These are phyloP conservation scores for Fusarium albosuccineum DNA, from an alignment of 2,329 filamentous ascomycete species.

Conservation along the genomic window DNA sequence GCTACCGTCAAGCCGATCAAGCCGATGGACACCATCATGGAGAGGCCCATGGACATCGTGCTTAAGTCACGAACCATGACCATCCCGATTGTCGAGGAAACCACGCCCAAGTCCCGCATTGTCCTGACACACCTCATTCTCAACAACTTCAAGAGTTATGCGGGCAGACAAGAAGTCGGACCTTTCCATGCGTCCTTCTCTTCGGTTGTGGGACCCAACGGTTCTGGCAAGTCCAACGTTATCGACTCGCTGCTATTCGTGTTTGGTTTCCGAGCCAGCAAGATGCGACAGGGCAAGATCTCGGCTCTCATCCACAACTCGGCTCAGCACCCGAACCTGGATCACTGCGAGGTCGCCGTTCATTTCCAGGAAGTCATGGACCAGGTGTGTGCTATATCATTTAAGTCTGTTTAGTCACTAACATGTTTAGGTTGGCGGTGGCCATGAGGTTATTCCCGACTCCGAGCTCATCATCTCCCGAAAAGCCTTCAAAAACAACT, in stretches of 20 bases:
- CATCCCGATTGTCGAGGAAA: conserved; percentile 77
- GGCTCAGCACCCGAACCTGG: conserved; percentile 84
- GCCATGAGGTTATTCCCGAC: conserved; percentile 81
- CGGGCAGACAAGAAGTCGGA: conserved; percentile 92
- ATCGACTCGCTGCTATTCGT: conserved; percentile 98
- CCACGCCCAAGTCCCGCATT: conserved; percentile 84
- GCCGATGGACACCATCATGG: conserved; percentile 81
- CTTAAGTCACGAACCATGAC: conserved; percentile 83
- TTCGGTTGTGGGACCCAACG: conserved; percentile 96
- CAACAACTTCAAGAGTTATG: conserved; percentile 99
- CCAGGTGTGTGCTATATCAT: conserved; percentile 61
- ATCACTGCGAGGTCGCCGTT: conserved; percentile 94
- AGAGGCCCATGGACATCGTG: conserved; percentile 94
- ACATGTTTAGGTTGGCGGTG: conserved; percentile 72
- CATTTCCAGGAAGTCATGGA: conserved; percentile 97
- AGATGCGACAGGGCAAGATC: conserved; percentile 99
- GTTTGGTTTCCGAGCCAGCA: conserved; percentile 98
- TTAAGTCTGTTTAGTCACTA: conserved; percentile 32
- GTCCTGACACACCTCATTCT: conserved; percentile 94
- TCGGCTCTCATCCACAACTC: conserved; percentile 98
- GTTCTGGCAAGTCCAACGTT: conserved; percentile 98
- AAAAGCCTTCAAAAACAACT: conserved; percentile 96
- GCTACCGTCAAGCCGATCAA: conserved; percentile 76
- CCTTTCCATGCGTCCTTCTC: conserved; percentile 98
- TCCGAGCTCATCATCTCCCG: conserved; percentile 90